Evolutionary conservation across 2,329 filamentous ascomycete species (phyloP), one percentile per base, ranked within the genome.

Genomic region (Xylaria arbuscula): DNA sequence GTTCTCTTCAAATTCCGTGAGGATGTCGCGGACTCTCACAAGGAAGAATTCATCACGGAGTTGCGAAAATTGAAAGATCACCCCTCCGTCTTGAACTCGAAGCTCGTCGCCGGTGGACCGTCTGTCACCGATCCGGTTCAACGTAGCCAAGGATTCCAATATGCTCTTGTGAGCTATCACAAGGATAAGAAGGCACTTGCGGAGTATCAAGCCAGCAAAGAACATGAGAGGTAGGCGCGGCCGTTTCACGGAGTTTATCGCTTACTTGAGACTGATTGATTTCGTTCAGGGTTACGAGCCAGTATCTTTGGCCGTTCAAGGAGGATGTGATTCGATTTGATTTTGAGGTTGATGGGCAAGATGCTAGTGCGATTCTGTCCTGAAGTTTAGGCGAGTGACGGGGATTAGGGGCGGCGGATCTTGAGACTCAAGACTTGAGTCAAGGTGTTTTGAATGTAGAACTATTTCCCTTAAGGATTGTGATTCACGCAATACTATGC

Each of bases 301-400:
- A 80, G 3, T 84, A 83, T 59, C 76, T 88, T 8, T 86, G 83
- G 76, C 86, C 86, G 0, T 88, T 81, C 71, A 84, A 83, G 19
- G 85, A 88, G 59, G 85, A 87, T 64, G 75, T 88, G 1, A 80
- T 81, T 17, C 78, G 86, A 19, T 88, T 87, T 72, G 86, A 88
- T 70, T 87, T 88, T 69, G 85, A 88, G 45, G 62, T 73, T 19
- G 64, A 59, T 15, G 57, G 45, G 1, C 59, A 65, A 24, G 68
- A 66, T 24, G 61, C 67, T 47, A 60, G 8, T 17, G 22, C 10
- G 9, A 51, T 59, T 2, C 32, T 57, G 15, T 57, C 40, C 10
- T 40, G 34, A 65, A 15, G 45, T 7, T 7, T 19, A 15, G 61
- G 2, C 48, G 6, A 53, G 40, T 5, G 6, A 38, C 36, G 3